Evolutionary conservation across 78 protist species (phyloP).

Genomic region (slime mould (Dictyostelium discoideum)): DNA sequence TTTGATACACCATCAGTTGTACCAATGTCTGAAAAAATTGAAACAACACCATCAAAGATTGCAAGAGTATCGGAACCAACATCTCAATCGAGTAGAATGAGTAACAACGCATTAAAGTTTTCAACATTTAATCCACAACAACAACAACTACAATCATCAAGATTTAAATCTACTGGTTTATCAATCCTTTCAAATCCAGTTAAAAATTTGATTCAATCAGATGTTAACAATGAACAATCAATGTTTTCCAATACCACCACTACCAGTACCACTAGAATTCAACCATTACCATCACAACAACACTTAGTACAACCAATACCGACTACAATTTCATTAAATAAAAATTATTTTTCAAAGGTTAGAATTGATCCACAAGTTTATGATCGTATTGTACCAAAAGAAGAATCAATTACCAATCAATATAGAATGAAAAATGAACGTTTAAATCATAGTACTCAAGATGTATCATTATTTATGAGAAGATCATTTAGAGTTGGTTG

Average conservation of each 20-base stretch:
- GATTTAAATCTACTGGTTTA: neutral
- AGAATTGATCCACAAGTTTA: constrained; percentile 23
- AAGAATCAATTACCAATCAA: constrained; percentile 20
- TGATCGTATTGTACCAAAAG: constrained; percentile 19
- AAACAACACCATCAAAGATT: neutral
- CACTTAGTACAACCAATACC: neutral
- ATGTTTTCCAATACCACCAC: neutral
- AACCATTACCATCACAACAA: neutral
- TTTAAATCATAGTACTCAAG: neutral
- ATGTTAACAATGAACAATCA: neutral
- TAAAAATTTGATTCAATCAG: neutral
- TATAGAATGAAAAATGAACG: neutral
- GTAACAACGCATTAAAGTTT: neutral
- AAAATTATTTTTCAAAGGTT: constrained; percentile 21
- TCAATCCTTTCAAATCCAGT: neutral
- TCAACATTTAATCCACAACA: constrained; percentile 2
- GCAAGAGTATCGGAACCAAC: neutral
- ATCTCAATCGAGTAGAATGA: neutral
- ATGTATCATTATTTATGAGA: constrained; percentile 43
- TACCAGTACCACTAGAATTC: neutral
- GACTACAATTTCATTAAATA: neutral
- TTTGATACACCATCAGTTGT: constrained; percentile 4
- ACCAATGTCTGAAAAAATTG: neutral
- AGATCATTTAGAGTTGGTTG: constrained; percentile 74
- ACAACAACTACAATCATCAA: constrained; percentile 15